Percentiles rank a stretch among this genome's conserved stretches.
Conservation (phyloP, 352 stramenopile genomes). For the Pythium aphanidermatum region DNA sequence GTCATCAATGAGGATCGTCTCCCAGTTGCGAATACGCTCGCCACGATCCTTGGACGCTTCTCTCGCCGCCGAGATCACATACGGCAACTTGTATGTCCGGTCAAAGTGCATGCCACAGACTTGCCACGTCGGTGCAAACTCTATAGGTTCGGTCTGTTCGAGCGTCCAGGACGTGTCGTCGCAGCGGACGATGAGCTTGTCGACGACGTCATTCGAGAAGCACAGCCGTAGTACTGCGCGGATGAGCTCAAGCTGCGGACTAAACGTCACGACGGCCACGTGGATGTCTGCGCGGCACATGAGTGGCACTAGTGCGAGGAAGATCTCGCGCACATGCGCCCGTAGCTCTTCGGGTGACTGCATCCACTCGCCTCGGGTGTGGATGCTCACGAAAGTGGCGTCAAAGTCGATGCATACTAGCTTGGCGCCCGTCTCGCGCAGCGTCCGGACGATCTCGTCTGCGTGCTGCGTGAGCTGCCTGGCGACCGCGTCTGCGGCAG, state of each 20-base stretch:
- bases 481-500: not conserved
- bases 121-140: slow-evolving; percentile 56
- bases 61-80: slow-evolving; percentile 62
- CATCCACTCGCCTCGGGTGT: slow-evolving; percentile 63
- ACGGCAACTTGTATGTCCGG: slow-evolving; percentile 67
- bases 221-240: slow-evolving; percentile 46
- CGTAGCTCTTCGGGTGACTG: slow-evolving; percentile 33
- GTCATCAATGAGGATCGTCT: slow-evolving; percentile 80
- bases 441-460: slow-evolving; percentile 29
- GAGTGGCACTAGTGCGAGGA: slow-evolving; percentile 49
- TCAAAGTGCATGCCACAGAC: slow-evolving; percentile 45
- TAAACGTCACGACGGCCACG: slow-evolving; percentile 81
- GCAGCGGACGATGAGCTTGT: slow-evolving; percentile 48
- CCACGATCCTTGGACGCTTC: slow-evolving; percentile 24
- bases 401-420: slow-evolving; percentile 86
- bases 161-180: slow-evolving; percentile 61
- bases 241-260: slow-evolving; percentile 62
- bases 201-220: slow-evolving; percentile 30
- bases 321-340: slow-evolving; percentile 53
- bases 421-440: slow-evolving; percentile 36
- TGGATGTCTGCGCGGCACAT: slow-evolving; percentile 31
- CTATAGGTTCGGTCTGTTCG: slow-evolving; percentile 28
- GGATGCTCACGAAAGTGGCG: slow-evolving; percentile 68
- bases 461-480: slow-evolving; percentile 11
- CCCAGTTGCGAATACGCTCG: slow-evolving; percentile 38